phyloP scores from a whole-genome alignment of 78 protist species.

The Dictyostelium intermedium region DNA sequence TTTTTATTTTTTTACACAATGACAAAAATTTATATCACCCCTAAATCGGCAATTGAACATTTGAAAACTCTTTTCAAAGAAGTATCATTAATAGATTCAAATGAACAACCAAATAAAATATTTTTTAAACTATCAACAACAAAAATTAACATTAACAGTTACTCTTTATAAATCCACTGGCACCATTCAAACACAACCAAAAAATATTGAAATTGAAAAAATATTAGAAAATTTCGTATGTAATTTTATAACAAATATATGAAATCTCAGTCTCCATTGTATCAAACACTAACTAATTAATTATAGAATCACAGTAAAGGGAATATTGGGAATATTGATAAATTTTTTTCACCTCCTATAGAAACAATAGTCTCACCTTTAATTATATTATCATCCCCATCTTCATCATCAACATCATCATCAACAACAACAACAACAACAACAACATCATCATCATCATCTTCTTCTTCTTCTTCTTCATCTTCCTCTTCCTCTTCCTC shows the following conservation, averaged over 20 bases:
- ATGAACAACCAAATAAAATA: neutral
- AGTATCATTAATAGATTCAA: neutral
- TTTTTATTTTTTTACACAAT: neutral
- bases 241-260: too few species aligned
- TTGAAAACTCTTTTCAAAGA: neutral
- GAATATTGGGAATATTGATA: neutral
- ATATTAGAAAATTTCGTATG: neutral
- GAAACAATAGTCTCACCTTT: neutral
- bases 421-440: too few species aligned
- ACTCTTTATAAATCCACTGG: neutral
- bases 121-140: neutral
- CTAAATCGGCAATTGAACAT: neutral
- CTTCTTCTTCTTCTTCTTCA: neutral
- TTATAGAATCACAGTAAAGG: neutral
- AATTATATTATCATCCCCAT: neutral
- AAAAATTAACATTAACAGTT: neutral
- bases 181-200: constrained; percentile 2
- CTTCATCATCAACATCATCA: too few species aligned
- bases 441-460: too few species aligned
- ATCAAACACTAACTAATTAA: neutral
- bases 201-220: constrained; percentile 17
- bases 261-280: too few species aligned
- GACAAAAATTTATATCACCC: neutral
- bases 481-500: too few species aligned
- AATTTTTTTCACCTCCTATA: neutral